phyloP scores from a whole-genome alignment of 495 filamentous ascomycete species.

The Glonium stellatum region DNA sequence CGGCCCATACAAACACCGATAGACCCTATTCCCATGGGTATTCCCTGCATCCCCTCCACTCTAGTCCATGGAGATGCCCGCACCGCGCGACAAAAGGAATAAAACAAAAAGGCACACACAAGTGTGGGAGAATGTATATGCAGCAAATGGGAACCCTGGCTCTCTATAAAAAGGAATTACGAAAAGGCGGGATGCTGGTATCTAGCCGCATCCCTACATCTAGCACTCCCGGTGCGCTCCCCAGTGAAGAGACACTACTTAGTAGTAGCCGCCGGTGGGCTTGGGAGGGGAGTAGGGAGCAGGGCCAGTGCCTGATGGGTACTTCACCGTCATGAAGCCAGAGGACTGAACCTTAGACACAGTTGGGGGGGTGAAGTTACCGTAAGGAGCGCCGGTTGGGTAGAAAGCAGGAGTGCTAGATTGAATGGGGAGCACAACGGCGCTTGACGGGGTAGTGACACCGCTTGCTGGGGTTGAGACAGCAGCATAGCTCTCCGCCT shows the following conservation, averaged over 20 bases:
- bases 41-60: background rate
- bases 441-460: background rate
- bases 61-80: background rate
- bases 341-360: background rate
- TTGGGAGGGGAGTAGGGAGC: background rate
- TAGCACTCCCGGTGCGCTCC: too few species aligned
- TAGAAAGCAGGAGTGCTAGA: conserved; percentile 7
- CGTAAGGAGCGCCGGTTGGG: conserved; percentile 7
- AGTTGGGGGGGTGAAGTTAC: background rate
- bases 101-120: background rate
- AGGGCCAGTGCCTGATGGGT: background rate
- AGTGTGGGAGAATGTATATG: background rate
- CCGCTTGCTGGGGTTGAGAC: background rate
- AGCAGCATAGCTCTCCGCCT: background rate
- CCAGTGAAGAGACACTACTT: background rate
- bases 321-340: background rate
- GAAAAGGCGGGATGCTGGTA: background rate
- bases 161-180: background rate
- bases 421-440: background rate
- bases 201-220: too few species aligned
- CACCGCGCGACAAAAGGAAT: background rate
- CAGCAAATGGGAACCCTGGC: background rate
- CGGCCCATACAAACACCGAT: background rate
- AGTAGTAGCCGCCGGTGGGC: background rate
- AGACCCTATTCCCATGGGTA: background rate